Evolutionary conservation across 257 asterid species (phyloP).

Genomic region (Solanum dulcamara): DNA sequence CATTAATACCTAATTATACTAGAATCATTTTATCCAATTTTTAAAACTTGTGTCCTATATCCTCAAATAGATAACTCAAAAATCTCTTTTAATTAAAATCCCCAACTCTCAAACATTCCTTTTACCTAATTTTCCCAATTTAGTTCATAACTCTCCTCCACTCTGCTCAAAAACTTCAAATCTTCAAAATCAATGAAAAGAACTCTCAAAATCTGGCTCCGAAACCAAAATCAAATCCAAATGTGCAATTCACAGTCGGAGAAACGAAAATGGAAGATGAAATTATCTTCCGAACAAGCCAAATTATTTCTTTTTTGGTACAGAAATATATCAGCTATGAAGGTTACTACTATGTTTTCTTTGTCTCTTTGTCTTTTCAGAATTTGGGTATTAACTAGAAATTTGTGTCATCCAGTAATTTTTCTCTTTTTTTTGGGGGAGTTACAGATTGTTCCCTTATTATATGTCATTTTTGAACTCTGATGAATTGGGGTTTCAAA

Average conservation of each 20-base stretch:
- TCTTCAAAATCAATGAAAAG: background rate
- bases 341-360: background rate
- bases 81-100: too few species aligned
- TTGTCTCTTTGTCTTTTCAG: background rate
- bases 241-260: background rate
- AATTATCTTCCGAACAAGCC: background rate
- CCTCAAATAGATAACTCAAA: too few species aligned
- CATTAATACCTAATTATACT: too few species aligned
- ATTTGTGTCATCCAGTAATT: background rate
- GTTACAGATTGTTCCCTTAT: background rate
- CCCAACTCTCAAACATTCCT: too few species aligned
- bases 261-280: background rate
- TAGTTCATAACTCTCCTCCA: background rate
- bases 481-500: background rate
- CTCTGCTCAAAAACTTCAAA: background rate
- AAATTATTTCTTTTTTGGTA: background rate
- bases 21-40: too few species aligned
- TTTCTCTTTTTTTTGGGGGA: background rate
- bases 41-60: too few species aligned
- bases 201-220: background rate
- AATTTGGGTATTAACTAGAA: background rate
- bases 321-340: background rate
- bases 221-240: background rate
- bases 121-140: too few species aligned
- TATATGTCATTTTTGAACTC: background rate